Percentiles rank a stretch among this genome's conserved stretches.
Evolutionary conservation across 2,329 filamentous ascomycete species (phyloP).

Genomic region (Leptoxyphium fumago): DNA sequence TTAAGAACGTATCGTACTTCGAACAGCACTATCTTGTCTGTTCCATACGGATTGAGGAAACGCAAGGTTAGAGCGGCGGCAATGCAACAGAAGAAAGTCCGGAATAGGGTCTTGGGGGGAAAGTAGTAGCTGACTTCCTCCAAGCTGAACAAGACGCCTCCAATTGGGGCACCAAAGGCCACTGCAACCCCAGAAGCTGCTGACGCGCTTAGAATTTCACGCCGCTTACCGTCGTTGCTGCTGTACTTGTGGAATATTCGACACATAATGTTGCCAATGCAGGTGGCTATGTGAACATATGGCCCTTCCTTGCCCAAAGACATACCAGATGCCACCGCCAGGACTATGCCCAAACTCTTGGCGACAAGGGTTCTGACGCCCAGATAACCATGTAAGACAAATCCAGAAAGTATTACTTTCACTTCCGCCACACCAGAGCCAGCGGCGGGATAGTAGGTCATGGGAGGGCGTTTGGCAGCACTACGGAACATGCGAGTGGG

Average conservation of each 20-base stretch:
- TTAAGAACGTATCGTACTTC: conserved; percentile 80
- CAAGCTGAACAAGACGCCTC: conserved; percentile 80
- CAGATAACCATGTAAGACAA: conserved; percentile 89
- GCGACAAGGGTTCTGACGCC: conserved; percentile 74
- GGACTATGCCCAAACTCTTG: conserved; percentile 68
- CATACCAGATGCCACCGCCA: conserved; percentile 83
- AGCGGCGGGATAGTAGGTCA: conserved; percentile 90
- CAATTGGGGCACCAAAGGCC: conserved; percentile 80
- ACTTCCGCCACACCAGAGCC: conserved; percentile 95
- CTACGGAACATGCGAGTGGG: conserved; percentile 27
- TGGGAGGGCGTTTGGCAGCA: conserved; percentile 42
- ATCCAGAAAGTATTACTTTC: conserved; percentile 93
- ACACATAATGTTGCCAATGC: conserved; percentile 88
- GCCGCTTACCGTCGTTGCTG: conserved; percentile 80
- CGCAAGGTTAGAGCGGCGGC: conserved; percentile 77
- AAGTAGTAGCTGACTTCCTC: conserved; percentile 98
- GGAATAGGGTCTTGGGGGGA: conserved; percentile 88
- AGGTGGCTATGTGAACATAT: conserved; percentile 93
- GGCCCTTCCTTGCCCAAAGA: conserved; percentile 91
- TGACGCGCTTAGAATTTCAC: conserved; percentile 85
- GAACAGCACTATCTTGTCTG: conserved; percentile 91
- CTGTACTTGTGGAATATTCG: conserved; percentile 92
- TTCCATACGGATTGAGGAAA: conserved; percentile 91
- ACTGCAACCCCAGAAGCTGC: conserved; percentile 87
- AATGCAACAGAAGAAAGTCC: conserved; percentile 97